These are phyloP conservation scores for Myxozyma monticola DNA, from an alignment of 805 yeast species.

Conservation along the genomic window DNA sequence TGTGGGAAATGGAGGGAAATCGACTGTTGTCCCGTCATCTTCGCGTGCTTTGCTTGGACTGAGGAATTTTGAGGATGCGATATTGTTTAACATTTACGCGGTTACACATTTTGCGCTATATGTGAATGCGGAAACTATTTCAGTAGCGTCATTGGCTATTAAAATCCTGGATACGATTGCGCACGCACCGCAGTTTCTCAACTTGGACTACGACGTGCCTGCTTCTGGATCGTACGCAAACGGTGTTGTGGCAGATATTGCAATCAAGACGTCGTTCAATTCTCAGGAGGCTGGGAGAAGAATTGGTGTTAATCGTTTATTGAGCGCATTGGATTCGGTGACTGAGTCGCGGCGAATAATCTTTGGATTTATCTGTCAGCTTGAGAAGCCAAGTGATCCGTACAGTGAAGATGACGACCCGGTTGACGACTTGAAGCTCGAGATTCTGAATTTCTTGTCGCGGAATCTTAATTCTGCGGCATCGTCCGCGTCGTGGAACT, in stretches of 20 bases:
- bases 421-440: slow-evolving; percentile 47
- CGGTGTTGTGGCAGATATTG: slow-evolving; percentile 18
- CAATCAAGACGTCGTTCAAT: slow-evolving; percentile 8
- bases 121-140: slow-evolving; percentile 56
- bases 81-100: slow-evolving; percentile 67
- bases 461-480: slow-evolving; percentile 35
- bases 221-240: slow-evolving; percentile 23
- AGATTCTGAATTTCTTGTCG: slow-evolving; percentile 60
- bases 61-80: slow-evolving; percentile 66
- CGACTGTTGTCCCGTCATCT: slow-evolving; percentile 34
- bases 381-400: slow-evolving; percentile 46
- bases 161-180: slow-evolving; percentile 55
- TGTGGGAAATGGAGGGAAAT: neutral
- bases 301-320: slow-evolving; percentile 55
- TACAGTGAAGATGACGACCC: slow-evolving; percentile 40
- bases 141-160: slow-evolving; percentile 50
- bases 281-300: slow-evolving; percentile 19
- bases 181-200: slow-evolving; percentile 48
- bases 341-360: slow-evolving; percentile 77
- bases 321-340: slow-evolving; percentile 70
- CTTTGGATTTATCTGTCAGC: slow-evolving; percentile 68
- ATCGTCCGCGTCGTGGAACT: neutral
- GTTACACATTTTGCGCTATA: slow-evolving; percentile 75
- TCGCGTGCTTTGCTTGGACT: slow-evolving; percentile 48
- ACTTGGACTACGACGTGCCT: slow-evolving; percentile 25